A percentile compares a stretch with the other conserved stretches of the same genome.
These are phyloP conservation scores for Monilinia fructigena DNA, from an alignment of 2,329 filamentous ascomycete species.

Conservation along the genomic window DNA sequence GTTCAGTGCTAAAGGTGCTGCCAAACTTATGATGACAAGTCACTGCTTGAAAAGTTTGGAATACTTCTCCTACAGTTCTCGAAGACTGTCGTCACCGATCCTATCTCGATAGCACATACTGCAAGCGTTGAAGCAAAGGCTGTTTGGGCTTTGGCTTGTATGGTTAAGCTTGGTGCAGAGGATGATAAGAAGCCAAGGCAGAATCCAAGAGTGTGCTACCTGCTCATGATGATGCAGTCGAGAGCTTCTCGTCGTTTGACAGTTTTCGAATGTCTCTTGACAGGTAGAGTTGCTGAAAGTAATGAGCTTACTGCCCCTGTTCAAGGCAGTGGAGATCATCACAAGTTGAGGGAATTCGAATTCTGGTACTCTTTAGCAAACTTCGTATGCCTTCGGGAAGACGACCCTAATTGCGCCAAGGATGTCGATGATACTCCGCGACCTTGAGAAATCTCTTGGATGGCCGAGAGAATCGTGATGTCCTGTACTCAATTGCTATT, in stretches of 20 bases:
- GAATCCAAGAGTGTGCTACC: slow-evolving; percentile 44
- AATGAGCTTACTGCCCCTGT: slow-evolving; percentile 57
- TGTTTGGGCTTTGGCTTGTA: slow-evolving; percentile 58
- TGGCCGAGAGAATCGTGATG: slow-evolving; percentile 81
- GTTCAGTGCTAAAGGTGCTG: slow-evolving; percentile 58
- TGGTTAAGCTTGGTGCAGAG: slow-evolving; percentile 39
- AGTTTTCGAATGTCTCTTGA: slow-evolving; percentile 74
- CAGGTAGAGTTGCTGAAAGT: slow-evolving; percentile 61
- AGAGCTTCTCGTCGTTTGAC: slow-evolving; percentile 69
- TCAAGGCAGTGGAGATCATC: slow-evolving; percentile 51
- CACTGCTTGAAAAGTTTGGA: slow-evolving; percentile 64
- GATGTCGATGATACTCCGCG: slow-evolving; percentile 60
- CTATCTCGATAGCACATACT: slow-evolving; percentile 53
- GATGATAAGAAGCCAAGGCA: slow-evolving; percentile 40
- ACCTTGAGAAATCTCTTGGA: slow-evolving; percentile 70
- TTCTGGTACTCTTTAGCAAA: slow-evolving; percentile 82
- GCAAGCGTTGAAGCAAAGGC: slow-evolving; percentile 56
- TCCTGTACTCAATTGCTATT: slow-evolving; percentile 85
- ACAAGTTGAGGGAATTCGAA: slow-evolving; percentile 63
- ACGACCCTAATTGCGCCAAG: slow-evolving; percentile 55
- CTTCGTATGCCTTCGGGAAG: slow-evolving; percentile 64
- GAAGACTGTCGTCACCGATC: slow-evolving; percentile 49
- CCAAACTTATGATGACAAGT: slow-evolving; percentile 51
- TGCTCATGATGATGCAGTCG: slow-evolving; percentile 57
- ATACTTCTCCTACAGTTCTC: slow-evolving; percentile 59